Conservation (phyloP, 345 rosid species). For the Geranium rotundifolium region DNA sequence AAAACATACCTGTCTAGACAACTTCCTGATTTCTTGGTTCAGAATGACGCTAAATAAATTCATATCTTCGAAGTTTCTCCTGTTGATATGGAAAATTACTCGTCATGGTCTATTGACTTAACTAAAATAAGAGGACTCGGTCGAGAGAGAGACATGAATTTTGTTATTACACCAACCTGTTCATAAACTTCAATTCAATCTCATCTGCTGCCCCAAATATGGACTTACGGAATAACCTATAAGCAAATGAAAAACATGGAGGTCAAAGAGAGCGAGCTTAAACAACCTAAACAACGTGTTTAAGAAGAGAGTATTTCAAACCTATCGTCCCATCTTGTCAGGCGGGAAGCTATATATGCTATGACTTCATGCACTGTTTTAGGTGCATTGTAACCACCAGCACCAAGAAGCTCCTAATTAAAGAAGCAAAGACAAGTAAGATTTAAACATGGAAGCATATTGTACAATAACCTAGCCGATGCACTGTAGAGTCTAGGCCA, state of each 20-base stretch:
- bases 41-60: conserved; percentile 71
- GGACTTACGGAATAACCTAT: conserved; percentile 82
- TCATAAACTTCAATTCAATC: conserved; percentile 82
- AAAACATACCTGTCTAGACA: conserved; percentile 66
- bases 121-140: neutral
- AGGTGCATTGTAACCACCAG: conserved; percentile 78
- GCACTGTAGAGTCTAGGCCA: neutral
- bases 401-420: conserved; percentile 65
- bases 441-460: neutral
- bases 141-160: neutral
- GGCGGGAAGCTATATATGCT: conserved; percentile 66
- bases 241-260: conserved; percentile 4
- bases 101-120: conserved; percentile 5
- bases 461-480: neutral
- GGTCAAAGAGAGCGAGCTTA: neutral
- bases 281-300: too few relatives aligned
- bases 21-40: conserved; percentile 82
- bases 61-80: conserved; percentile 88
- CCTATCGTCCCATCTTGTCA: conserved; percentile 97
- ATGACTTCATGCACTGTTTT: conserved; percentile 84
- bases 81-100: conserved; percentile 15
- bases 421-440: neutral
- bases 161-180: conserved; percentile 43
- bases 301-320: conserved; percentile 9
- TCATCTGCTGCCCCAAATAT: conserved; percentile 97